Conservation (phyloP, 225 moss, liverwort and hornwort genomes). For the Bryoerythrophyllum caledonicum region DNA sequence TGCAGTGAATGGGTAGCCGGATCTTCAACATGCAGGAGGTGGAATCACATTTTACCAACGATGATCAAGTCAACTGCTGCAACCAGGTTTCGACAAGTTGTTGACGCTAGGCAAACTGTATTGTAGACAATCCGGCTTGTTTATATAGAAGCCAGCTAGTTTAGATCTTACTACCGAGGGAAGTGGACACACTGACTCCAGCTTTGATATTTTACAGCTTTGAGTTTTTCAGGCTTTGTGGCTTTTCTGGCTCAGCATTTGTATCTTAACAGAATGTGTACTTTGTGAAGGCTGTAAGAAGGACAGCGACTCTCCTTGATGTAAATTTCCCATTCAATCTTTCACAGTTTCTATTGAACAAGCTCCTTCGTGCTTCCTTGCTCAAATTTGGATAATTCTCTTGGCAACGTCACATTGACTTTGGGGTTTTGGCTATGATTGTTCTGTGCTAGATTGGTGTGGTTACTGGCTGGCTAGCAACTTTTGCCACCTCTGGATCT, state of each 20-base stretch:
- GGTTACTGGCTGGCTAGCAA: too few relatives aligned
- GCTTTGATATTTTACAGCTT: constrained; percentile 54
- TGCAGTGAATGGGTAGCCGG: constrained; percentile 56
- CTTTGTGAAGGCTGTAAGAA: constrained; percentile 56
- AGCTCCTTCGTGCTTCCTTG: constrained; percentile 19
- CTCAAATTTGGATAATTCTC: background rate
- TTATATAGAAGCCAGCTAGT: constrained; percentile 62
- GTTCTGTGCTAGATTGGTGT: too few relatives aligned
- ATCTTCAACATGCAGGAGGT: constrained; percentile 33
- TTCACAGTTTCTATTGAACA: constrained; percentile 33
- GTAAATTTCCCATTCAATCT: constrained; percentile 46
- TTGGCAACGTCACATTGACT: background rate
- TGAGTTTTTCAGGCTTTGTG: constrained; percentile 52
- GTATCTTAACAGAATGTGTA: constrained; percentile 46
- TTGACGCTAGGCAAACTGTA: constrained; percentile 51
- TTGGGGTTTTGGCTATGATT: too few relatives aligned
- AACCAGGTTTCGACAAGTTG: constrained; percentile 36
- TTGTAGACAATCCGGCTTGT: constrained; percentile 63
- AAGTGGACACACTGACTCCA: constrained; percentile 41
- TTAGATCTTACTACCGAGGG: constrained; percentile 39
- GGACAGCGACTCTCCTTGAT: constrained; percentile 52
- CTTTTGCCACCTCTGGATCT: too few relatives aligned
- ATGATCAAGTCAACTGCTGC: constrained; percentile 35
- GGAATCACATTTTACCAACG: constrained; percentile 20
- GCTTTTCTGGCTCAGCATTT: constrained; percentile 57